Conservation (phyloP, 257 asterid genomes). For the Solanum paucissectum region DNA sequence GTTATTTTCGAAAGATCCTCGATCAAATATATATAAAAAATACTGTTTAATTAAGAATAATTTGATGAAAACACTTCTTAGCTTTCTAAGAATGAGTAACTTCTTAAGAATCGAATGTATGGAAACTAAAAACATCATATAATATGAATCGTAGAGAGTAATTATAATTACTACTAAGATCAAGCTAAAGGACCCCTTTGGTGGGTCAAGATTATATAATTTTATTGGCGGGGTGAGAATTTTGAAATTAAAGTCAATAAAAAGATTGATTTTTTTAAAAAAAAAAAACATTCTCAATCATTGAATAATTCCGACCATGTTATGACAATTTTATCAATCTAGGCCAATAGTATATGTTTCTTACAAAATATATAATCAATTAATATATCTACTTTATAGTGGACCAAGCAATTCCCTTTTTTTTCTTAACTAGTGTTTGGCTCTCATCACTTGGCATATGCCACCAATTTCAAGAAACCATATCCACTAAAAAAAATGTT, state of each 20-base stretch:
- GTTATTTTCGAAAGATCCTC: rapidly evolving
- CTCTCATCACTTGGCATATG: not conserved
- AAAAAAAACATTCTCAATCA: not conserved
- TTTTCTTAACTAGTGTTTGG: not conserved
- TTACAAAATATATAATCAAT: not conserved
- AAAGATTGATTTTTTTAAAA: not conserved
- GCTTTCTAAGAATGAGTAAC: not conserved
- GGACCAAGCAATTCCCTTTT: not conserved
- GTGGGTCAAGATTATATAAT: not conserved
- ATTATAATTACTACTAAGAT: not conserved
- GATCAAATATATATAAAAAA: not conserved
- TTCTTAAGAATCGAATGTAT: not conserved
- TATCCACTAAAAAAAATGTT: not conserved
- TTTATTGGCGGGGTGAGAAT: not conserved
- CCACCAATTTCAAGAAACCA: not conserved
- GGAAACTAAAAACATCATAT: not conserved
- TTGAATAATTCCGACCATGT: slow-evolving; percentile 7
- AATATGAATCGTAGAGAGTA: not conserved
- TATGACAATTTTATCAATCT: not conserved
- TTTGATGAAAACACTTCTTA: not conserved
- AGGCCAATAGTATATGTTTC: not conserved
- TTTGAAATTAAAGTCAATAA: not conserved
- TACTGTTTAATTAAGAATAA: not conserved
- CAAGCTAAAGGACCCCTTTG: not conserved
- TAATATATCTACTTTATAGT: not conserved